phyloP scores from a whole-genome alignment of 2,329 filamentous ascomycete genomes.

The Calonectria honghensis region DNA sequence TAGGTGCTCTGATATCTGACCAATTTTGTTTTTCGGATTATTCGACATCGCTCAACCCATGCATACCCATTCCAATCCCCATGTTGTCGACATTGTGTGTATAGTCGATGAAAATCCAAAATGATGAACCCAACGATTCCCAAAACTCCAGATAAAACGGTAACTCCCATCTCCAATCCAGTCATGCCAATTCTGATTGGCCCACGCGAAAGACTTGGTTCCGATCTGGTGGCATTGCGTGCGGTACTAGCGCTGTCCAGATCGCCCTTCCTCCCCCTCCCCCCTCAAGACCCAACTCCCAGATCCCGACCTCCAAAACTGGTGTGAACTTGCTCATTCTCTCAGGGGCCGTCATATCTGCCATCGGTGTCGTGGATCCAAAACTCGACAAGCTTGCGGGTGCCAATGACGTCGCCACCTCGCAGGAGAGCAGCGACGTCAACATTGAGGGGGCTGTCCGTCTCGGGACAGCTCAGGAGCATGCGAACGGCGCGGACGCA shows the following conservation, averaged over 20 bases:
- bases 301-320: background rate
- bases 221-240: constrained; percentile 1
- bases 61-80: constrained; percentile 34
- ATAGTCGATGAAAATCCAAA: constrained; percentile 32
- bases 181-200: background rate
- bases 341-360: constrained; percentile 61
- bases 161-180: background rate
- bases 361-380: constrained; percentile 72
- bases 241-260: background rate
- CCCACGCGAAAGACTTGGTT: background rate
- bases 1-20: constrained; percentile 41
- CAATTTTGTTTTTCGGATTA: constrained; percentile 18
- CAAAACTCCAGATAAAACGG: constrained; percentile 47
- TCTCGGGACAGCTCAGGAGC: constrained; percentile 78
- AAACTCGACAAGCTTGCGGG: constrained; percentile 81
- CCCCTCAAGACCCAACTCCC: background rate
- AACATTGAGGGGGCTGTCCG: constrained; percentile 86
- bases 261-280: background rate
- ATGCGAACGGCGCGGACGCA: constrained; percentile 83
- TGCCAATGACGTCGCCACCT: constrained; percentile 80
- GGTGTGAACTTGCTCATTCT: too few relatives aligned
- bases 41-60: constrained; percentile 41
- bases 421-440: constrained; percentile 84
- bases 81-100: constrained; percentile 17
- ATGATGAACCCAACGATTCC: constrained; percentile 28